phyloP scores from a whole-genome alignment of 2,329 filamentous ascomycete genomes.

The Parastagonospora avenae region DNA sequence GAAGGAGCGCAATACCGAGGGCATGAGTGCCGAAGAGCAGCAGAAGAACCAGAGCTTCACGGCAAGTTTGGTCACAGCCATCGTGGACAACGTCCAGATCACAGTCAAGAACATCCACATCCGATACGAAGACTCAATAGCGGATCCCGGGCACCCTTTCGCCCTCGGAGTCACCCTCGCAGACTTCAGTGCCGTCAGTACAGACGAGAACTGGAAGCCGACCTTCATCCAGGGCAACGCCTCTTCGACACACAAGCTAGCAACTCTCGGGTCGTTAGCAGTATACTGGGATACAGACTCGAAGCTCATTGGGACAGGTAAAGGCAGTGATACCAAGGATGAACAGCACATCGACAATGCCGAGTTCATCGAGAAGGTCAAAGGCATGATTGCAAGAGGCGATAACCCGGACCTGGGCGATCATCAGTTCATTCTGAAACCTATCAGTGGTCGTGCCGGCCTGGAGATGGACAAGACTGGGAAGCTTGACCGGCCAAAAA shows the following conservation, averaged over 20 bases:
- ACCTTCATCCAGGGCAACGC: conserved; percentile 92
- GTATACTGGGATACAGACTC: conserved; percentile 99
- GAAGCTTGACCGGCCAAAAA: conserved; percentile 75
- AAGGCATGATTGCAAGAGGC: conserved; percentile 75
- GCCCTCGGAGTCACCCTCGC: conserved; percentile 89
- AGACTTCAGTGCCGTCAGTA: conserved; percentile 96
- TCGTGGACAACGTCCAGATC: conserved; percentile 97
- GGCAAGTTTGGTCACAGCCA: conserved; percentile 90
- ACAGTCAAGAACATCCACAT: conserved; percentile 98
- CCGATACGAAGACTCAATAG: conserved; percentile 96
- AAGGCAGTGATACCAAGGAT: conserved; percentile 68
- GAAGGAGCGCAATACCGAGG: conserved; percentile 89
- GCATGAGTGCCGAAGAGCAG: conserved; percentile 92
- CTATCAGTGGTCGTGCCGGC: conserved; percentile 92
- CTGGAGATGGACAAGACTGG: conserved; percentile 95
- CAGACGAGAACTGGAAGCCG: conserved; percentile 91
- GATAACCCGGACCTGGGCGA: conserved; percentile 61
- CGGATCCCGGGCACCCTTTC: conserved; percentile 92
- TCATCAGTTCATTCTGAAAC: conserved; percentile 94
- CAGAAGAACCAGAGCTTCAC: conserved; percentile 98
- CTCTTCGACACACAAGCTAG: conserved; percentile 87
- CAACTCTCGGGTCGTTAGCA: conserved; percentile 84
- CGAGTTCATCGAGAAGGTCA: conserved; percentile 78
- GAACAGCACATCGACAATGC: conserved; percentile 69
- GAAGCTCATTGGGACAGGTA: conserved; percentile 78